Base-by-base conservation (phyloP, 495 filamentous ascomycete genomes). In the Diplogelasinospora grovesii region DNA sequence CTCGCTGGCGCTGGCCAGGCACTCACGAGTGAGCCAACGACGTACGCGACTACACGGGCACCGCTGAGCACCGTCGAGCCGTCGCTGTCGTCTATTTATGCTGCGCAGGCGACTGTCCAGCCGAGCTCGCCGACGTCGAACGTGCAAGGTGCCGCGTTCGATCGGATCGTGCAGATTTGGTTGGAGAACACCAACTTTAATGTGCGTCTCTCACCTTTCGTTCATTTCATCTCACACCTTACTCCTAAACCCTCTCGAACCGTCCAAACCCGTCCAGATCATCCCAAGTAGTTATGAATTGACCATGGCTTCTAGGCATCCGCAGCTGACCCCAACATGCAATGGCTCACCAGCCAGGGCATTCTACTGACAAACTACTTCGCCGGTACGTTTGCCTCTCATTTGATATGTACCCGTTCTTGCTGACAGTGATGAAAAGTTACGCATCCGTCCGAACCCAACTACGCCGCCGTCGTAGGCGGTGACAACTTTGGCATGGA, bases 401-500 rank as follows among this genome's bases (percentile, higher is more conserved):
- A 5, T 10, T 10, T 9, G 10, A 7, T n/a, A 18, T 34, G 31
- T 3, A 13, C 5, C 8, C 24, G 22, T n/a, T 7, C 9, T 9
- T 35, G 7, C 22, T 34, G 8, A 27, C 28, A 18, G n/a, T n/a
- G n/a, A n/a, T n/a, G n/a, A n/a, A n/a, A 25, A 33, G 45, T 75
- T 28, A 80, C 80, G 20, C 81, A 85, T 47, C 81, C 81, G 5
- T 83, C 79, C 10, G 66, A 85, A 60, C 80, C 80, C 4, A 88
- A 88, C 62, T 86, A 86, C 57, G 61, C 70, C 35, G 73, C 79
- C n/a, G 57, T 71, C 7, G 75, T 78, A 5, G 70, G 61, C 22
- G 83, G 81, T 26, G 80, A 84, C 52, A 66, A 71, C 46, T 83
- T 83, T 43, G 83, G 83, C 40, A 77, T 86, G 67, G 69, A 85